phyloP scores from a whole-genome alignment of 2,329 filamentous ascomycete species.

The Coniella vitis region DNA sequence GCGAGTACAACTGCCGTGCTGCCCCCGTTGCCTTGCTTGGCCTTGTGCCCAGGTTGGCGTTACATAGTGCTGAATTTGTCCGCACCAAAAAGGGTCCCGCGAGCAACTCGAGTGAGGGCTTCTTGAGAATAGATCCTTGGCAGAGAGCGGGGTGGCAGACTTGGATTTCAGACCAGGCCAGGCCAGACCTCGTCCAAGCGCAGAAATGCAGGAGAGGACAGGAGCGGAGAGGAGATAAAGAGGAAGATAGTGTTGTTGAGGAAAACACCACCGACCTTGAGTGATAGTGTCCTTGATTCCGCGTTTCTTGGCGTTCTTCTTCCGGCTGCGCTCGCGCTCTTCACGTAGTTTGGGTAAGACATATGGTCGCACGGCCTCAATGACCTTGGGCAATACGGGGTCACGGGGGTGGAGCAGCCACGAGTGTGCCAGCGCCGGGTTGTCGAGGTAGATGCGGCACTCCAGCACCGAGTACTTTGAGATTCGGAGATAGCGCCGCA shows the following conservation, averaged over 20 bases:
- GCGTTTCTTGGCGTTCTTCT: slow-evolving; percentile 65
- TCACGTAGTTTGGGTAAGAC: slow-evolving; percentile 89
- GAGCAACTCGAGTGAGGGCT: no score
- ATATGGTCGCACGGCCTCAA: slow-evolving; percentile 75
- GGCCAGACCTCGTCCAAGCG: not conserved
- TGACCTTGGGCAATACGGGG: slow-evolving; percentile 72
- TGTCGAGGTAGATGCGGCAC: slow-evolving; percentile 91
- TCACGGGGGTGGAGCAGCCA: slow-evolving; percentile 78
- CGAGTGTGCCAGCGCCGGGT: slow-evolving; percentile 71
- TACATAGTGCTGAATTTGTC: no score
- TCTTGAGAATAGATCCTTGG: not conserved
- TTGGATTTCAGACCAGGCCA: no score
- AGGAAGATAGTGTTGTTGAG: no score
- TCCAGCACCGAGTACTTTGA: slow-evolving; percentile 93
- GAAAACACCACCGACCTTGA: slow-evolving; percentile 49
- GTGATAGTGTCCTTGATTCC: slow-evolving; percentile 81
- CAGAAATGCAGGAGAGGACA: not conserved
- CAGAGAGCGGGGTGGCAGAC: not conserved
- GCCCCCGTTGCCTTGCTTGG: no score
- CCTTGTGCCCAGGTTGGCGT: no score
- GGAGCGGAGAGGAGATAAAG: no score
- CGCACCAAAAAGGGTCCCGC: no score
- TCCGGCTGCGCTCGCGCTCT: slow-evolving; percentile 63
- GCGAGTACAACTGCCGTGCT: no score
- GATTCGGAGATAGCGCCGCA: slow-evolving; percentile 84